Evolutionary conservation across 345 rosid genomes (phyloP).

Genomic region (Nasturtium officinale): DNA sequence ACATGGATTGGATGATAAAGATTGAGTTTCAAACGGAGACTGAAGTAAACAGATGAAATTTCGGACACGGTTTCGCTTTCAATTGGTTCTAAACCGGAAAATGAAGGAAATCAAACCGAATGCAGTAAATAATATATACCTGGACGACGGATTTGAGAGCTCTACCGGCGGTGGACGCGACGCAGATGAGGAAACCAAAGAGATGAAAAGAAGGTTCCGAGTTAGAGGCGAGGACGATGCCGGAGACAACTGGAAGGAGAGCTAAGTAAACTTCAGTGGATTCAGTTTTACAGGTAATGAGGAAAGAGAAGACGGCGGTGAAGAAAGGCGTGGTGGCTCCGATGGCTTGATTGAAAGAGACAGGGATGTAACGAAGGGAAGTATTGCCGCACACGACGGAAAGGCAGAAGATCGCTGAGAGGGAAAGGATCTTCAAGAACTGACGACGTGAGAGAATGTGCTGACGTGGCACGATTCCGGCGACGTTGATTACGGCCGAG

Average conservation of each 20-base stretch:
- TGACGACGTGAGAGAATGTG: conserved; percentile 76
- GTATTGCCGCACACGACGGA: conserved; percentile 98
- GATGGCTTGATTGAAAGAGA: conserved; percentile 94
- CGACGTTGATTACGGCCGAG: conserved; percentile 67
- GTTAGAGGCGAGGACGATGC: conserved; percentile 89
- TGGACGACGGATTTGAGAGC: conserved; percentile 98
- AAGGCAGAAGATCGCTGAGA: conserved; percentile 84
- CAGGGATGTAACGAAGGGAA: conserved; percentile 87
- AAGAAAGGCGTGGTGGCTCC: conserved; percentile 99
- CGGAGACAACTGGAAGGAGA: conserved; percentile 85
- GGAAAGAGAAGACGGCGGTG: conserved; percentile 90
- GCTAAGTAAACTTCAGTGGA: conserved; percentile 85
- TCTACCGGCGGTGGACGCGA: conserved; percentile 93
- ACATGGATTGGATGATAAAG: not conserved
- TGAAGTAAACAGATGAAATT: not conserved
- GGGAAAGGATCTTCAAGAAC: conserved; percentile 76
- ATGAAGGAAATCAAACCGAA: not conserved
- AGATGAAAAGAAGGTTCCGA: conserved; percentile 90
- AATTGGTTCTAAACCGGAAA: not conserved
- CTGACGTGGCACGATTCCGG: conserved; percentile 83
- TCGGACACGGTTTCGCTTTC: not conserved
- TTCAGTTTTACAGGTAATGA: conserved; percentile 89
- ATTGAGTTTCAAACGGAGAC: not conserved
- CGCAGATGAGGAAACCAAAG: conserved; percentile 88
- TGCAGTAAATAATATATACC: conserved; percentile 20